Evolutionary conservation across 1,284 basidiomycete species (phyloP), one percentile per base, ranked within the genome.

Genomic region (Coriolopsis trogii): DNA sequence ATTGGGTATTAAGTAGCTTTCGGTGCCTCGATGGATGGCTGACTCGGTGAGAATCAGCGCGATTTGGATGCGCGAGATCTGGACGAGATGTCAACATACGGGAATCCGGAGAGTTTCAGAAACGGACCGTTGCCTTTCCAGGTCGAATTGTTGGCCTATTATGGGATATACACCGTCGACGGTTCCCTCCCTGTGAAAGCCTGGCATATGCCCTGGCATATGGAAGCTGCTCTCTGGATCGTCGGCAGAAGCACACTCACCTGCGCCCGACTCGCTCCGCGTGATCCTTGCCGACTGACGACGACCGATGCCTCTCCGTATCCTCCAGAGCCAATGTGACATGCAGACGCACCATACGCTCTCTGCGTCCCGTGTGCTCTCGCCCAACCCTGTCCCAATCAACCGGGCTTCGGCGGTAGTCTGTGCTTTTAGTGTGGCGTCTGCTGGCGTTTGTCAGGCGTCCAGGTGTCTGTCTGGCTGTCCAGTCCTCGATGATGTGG

Each of bases 161-260:
- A 43, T 51, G 54, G 58, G 57, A 55, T 46, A 50, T 52, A 38
- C 53, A 51, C 51, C 46, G 50, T 49, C 49, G 49, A 51, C 46
- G 38, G 48, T 41, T 41, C 30, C 44, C 18, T 28, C 37, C n/a
- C 56, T 58, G 56, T 40, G 55, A 52, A 46, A 18, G 56, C n/a
- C n/a, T n/a, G n/a, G n/a, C n/a, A 36, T 31, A 30, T 33, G 41
- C 30, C 49, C 47, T 34, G 43, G 49, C 53, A 55, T 53, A 59
- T 59, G 57, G 57, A 58, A 59, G 49, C 36, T 25, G 42, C 45
- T 25, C 50, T 51, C 49, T 56, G 45, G 53, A 55, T 56, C 53
- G 57, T 59, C 57, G 53, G 57, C 57, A 56, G 53, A 59, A 59
- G 57, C 53, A 52, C 10, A 51, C 57, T 53, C 57, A 59, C 57